Evolutionary conservation across 768 basidiomycete genomes (phyloP).

Genomic region (Podaxis sp.): DNA sequence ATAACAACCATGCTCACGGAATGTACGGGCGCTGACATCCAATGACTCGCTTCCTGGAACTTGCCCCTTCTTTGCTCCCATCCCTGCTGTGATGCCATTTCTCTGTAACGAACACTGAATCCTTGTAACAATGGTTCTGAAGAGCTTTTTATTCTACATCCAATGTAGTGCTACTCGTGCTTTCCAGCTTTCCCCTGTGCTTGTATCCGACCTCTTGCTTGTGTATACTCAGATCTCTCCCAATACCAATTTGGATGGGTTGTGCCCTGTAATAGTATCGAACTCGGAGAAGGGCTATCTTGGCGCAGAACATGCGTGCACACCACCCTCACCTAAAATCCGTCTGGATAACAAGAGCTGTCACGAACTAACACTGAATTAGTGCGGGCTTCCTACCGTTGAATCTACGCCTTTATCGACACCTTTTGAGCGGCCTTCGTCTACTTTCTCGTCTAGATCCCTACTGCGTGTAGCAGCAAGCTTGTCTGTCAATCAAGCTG

Average conservation of each 20-base stretch:
- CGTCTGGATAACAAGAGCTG: too few relatives aligned
- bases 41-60: neutral
- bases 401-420: too few relatives aligned
- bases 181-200: neutral
- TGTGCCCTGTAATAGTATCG: neutral
- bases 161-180: neutral
- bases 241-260: neutral
- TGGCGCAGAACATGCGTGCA: too few relatives aligned
- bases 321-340: too few relatives aligned
- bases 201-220: neutral
- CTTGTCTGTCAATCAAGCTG: too few relatives aligned
- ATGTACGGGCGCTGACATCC: neutral
- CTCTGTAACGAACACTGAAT: neutral
- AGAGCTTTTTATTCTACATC: constrained; percentile 1
- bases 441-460: too few relatives aligned
- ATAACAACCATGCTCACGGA: neutral
- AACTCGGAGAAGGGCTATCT: neutral
- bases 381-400: too few relatives aligned
- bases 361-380: too few relatives aligned
- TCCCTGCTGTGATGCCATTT: neutral
- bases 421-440: too few relatives aligned
- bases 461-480: too few relatives aligned
- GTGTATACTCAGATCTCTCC: neutral
- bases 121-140: neutral
- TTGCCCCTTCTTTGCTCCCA: neutral